Base-by-base conservation (phyloP, 352 stramenopile genomes). In the Phytophthora pluvialis region DNA sequence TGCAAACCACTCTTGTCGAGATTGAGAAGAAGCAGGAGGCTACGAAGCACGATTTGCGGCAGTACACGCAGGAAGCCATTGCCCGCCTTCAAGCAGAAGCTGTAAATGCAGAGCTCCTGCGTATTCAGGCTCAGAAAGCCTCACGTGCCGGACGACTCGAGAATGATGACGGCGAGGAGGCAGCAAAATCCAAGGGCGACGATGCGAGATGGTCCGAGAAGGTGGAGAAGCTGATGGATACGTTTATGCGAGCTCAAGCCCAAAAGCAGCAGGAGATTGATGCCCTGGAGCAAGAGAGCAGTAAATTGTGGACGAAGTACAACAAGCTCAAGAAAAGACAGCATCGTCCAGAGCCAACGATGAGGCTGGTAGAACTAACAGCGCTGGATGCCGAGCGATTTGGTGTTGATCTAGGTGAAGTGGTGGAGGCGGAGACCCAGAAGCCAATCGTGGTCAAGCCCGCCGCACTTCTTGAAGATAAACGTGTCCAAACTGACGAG, bases 11-110 rank as follows among this genome's bases (percentile, higher is more conserved):
- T 18, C 65, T 94, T 2, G 48, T 77, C 2, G 81, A 84, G 13
- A 93, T 94, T 26, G 81, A 94, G 42, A 75, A 63, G 43, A 89
- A 89, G 31, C 79, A 91, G 18, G 80, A 90, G 38, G 48, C 69
- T 12, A 75, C 66, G 13, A 88, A 88, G 53, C 73, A 83, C 12
- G 86, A 93, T 49, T 79, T 92, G 67, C 74, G 80, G 49, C 72
- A 75, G 15, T 89, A 88, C 48, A 89, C 81, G 1, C 74, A 91
- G 39, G 73, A 90, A 36, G 67, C 81, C 5, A 73, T 90, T 36
- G 55, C 63, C 3, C 70, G 69, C 1, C 55, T 87, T 29, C 73
- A 88, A 50, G 59, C 67, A 0, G 81, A 89, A 29, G 56, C 60
- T 31, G 55, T 63, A 5, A 77, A 79, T 46, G 60, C 75, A 1